A percentile compares a stretch with the other conserved stretches of the same genome.
These are phyloP conservation scores for Clathrus columnatus DNA, from an alignment of 768 basidiomycete species.

Conservation along the genomic window DNA sequence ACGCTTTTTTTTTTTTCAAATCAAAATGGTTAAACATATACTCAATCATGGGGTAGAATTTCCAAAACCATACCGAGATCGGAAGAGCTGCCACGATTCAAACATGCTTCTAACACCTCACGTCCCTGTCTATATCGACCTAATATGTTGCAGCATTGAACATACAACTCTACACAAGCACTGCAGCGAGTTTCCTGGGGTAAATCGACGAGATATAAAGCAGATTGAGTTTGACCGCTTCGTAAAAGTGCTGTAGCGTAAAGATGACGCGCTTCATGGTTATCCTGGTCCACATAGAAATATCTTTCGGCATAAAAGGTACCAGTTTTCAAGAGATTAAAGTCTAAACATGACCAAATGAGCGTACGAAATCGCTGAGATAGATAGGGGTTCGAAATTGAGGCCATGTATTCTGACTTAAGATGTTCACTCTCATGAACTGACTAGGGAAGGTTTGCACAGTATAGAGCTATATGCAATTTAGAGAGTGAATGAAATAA, in stretches of 20 bases:
- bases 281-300: constrained; percentile 56
- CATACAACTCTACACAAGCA: constrained; percentile 73
- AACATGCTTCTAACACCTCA: constrained; percentile 56
- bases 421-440: too few relatives aligned
- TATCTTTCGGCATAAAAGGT: constrained; percentile 87
- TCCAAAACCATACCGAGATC: constrained; percentile 1
- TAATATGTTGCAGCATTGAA: constrained; percentile 61
- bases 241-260: constrained; percentile 72
- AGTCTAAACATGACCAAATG: constrained; percentile 79
- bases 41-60: too few relatives aligned
- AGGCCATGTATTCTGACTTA: constrained; percentile 11
- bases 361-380: constrained; percentile 61
- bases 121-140: constrained; percentile 72
- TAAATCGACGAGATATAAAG: constrained; percentile 58
- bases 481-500: too few relatives aligned
- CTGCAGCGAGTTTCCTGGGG: constrained; percentile 53
- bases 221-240: constrained; percentile 65
- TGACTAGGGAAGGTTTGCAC: too few relatives aligned
- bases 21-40: not conserved
- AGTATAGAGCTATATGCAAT: too few relatives aligned
- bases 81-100: constrained; percentile 19
- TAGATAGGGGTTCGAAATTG: constrained; percentile 35
- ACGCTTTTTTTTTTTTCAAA: not conserved
- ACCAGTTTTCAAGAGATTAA: constrained; percentile 68
- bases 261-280: constrained; percentile 78